Conservation (phyloP, 2,329 filamentous ascomycete genomes). For the Fusarium sp. region DNA sequence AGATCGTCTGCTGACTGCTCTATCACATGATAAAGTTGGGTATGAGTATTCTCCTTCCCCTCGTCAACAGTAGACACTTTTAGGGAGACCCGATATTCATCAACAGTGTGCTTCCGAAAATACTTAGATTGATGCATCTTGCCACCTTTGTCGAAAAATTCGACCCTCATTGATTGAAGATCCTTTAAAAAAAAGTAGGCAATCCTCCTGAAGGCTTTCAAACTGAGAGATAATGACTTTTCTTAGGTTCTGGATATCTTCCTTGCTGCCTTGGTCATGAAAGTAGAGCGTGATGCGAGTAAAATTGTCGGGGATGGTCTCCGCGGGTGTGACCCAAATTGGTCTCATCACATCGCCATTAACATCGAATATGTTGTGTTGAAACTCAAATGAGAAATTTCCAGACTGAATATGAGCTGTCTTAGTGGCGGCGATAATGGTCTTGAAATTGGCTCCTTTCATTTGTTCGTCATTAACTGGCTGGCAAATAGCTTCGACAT, state of each 20-base stretch:
- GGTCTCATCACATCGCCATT: constrained; percentile 25
- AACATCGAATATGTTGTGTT: background rate
- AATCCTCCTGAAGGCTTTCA: constrained; percentile 11
- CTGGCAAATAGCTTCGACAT: constrained; percentile 25
- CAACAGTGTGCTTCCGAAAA: background rate
- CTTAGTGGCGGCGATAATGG: constrained; percentile 20
- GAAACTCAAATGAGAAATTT: constrained; percentile 32
- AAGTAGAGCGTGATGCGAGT: constrained; percentile 31
- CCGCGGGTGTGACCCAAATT: constrained; percentile 18
- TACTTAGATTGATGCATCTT: background rate
- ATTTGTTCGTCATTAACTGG: background rate
- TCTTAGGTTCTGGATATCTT: background rate
- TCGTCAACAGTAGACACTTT: background rate
- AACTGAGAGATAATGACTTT: constrained; percentile 16
- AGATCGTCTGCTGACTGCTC: background rate
- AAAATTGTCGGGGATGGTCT: constrained; percentile 1
- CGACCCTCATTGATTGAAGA: constrained; percentile 1
- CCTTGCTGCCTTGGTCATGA: constrained; percentile 18
- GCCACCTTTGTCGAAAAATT: background rate
- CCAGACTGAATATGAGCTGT: constrained; percentile 38
- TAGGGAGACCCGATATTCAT: background rate
- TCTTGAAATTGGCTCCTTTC: constrained; percentile 35
- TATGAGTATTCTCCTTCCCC: background rate
- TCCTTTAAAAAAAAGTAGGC: constrained; percentile 23
- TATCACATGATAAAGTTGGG: constrained; percentile 26